These are phyloP conservation scores for Metroxylon sagu DNA, from an alignment of 176 grass and related monocot species.

Conservation along the genomic window DNA sequence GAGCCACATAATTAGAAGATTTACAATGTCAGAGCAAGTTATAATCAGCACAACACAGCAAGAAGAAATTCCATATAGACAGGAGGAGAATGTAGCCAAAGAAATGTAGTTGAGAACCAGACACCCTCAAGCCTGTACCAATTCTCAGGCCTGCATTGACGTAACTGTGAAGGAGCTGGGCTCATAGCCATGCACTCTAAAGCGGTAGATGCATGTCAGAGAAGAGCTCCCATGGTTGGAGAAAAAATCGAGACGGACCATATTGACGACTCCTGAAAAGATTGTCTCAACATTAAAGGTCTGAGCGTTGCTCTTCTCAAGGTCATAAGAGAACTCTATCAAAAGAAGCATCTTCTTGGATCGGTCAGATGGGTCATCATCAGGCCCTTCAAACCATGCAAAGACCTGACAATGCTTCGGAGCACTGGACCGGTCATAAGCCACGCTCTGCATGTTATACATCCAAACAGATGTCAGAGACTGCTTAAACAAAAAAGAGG, in stretches of 20 bases:
- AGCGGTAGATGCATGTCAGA: slow-evolving; percentile 62
- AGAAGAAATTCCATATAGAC: no score
- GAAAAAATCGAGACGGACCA: slow-evolving; percentile 47
- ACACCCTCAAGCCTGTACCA: neutral
- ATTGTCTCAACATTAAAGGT: slow-evolving; percentile 33
- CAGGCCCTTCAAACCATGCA: slow-evolving; percentile 43
- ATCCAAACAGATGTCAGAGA: neutral
- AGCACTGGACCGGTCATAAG: slow-evolving; percentile 62
- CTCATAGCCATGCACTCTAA: slow-evolving; percentile 58
- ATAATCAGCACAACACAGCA: no score
- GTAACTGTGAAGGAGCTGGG: slow-evolving; percentile 7
- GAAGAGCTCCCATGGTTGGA: slow-evolving; percentile 61
- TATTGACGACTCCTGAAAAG: slow-evolving; percentile 38
- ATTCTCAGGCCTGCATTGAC: slow-evolving; percentile 16
- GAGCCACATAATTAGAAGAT: no score
- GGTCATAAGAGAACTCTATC: slow-evolving; percentile 44
- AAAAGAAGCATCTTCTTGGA: slow-evolving; percentile 19
- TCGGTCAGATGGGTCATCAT: slow-evolving; percentile 13
- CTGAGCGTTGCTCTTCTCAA: slow-evolving; percentile 55
- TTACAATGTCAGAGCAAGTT: no score
- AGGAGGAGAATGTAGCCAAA: no score
- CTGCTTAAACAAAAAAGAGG: neutral
- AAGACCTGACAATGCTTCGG: slow-evolving; percentile 47
- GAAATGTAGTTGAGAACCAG: no score
- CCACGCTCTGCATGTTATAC: slow-evolving; percentile 41